Percentiles rank a stretch among this genome's conserved stretches.
phyloP scores from a whole-genome alignment of 1,284 basidiomycete species.

The Exobasidium rhododendri region DNA sequence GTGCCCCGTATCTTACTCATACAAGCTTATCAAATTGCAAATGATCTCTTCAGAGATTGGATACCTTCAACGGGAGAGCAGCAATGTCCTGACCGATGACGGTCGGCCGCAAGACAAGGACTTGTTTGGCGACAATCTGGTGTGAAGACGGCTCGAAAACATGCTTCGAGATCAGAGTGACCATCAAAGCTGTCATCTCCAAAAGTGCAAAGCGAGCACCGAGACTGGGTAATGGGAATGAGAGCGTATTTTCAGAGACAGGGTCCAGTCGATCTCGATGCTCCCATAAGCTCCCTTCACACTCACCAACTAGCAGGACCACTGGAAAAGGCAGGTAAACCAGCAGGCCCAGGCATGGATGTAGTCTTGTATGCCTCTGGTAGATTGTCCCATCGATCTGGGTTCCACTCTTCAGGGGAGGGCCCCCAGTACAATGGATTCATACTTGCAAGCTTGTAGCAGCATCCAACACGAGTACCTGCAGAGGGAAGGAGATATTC shows the following conservation, averaged over 20 bases:
- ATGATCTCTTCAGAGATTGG: too few species aligned
- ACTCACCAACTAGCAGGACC: conserved; percentile 7
- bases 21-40: too few species aligned
- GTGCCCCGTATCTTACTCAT: too few species aligned
- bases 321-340: neutral
- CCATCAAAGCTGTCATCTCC: neutral
- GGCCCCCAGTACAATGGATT: neutral
- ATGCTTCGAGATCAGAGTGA: neutral
- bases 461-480: conserved; percentile 1
- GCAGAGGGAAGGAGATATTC: neutral
- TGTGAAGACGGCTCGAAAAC: neutral
- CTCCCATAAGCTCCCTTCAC: too few species aligned
- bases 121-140: neutral
- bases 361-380: conserved; percentile 3
- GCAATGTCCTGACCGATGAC: neutral
- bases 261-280: too few species aligned
- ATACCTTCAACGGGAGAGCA: neutral
- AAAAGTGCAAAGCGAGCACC: conserved; percentile 6
- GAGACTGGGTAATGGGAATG: neutral
- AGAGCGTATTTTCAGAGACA: too few species aligned
- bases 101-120: neutral
- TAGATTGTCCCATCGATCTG: conserved; percentile 3
- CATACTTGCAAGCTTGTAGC: neutral
- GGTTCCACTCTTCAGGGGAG: neutral
- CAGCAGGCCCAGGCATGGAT: neutral